Evolutionary conservation across 2,329 filamentous ascomycete genomes (phyloP).

Genomic region (Calonectria pseudoturangicola): DNA sequence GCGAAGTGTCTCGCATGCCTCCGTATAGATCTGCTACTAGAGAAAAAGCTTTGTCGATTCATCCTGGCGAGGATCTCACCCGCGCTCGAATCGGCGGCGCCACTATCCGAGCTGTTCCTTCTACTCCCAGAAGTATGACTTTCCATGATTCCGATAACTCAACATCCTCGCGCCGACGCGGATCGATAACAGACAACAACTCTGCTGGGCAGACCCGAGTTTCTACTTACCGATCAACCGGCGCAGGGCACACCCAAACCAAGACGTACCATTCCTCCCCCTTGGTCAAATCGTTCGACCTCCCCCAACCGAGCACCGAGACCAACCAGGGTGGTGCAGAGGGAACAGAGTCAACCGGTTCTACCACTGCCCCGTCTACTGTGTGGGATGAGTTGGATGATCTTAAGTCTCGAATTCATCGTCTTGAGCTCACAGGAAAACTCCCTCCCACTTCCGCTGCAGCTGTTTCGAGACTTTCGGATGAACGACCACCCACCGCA

Average conservation of each 20-base stretch:
- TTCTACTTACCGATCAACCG: conserved; percentile 64
- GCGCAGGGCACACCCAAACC: conserved; percentile 49
- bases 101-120: conserved; percentile 65
- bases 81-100: conserved; percentile 58
- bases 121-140: conserved; percentile 69
- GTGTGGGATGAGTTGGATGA: conserved; percentile 99
- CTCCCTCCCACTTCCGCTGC: conserved; percentile 88
- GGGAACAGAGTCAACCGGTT: conserved; percentile 89
- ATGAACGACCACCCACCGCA: conserved; percentile 91
- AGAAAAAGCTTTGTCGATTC: conserved; percentile 65
- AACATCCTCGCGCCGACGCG: conserved; percentile 58
- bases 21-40: conserved; percentile 65
- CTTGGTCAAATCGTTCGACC: conserved; percentile 67
- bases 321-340: conserved; percentile 68
- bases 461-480: conserved; percentile 82
- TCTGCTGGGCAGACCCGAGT: conserved; percentile 63
- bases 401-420: conserved; percentile 92
- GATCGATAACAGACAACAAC: conserved; percentile 70
- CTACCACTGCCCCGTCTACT: conserved; percentile 91
- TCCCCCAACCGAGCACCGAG: conserved; percentile 56
- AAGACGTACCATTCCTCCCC: conserved; percentile 76
- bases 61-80: conserved; percentile 61
- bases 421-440: conserved; percentile 92
- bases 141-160: conserved; percentile 66
- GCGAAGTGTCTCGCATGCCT: conserved; percentile 63